phyloP scores from a whole-genome alignment of 352 stramenopile genomes.

The Phytophthora hibernalis region DNA sequence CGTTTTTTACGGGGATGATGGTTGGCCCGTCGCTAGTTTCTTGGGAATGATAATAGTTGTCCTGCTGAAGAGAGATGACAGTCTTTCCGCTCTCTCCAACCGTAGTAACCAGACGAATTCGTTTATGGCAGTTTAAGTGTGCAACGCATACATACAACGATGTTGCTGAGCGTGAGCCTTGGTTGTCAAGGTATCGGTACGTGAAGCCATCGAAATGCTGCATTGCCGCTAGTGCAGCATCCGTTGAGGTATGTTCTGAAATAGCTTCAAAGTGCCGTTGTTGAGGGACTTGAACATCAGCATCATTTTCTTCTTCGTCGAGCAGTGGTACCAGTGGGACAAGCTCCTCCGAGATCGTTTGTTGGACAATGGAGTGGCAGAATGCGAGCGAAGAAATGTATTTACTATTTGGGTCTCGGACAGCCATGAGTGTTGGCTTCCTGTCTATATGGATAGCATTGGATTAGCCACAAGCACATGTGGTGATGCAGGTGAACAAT shows the following conservation, averaged over 20 bases:
- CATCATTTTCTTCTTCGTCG: too few relatives aligned
- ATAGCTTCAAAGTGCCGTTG: too few relatives aligned
- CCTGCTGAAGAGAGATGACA: too few relatives aligned
- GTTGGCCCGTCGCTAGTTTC: not conserved
- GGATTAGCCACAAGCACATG: too few relatives aligned
- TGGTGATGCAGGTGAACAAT: too few relatives aligned
- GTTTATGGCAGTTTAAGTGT: not conserved
- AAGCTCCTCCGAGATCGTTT: not conserved
- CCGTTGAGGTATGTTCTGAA: not conserved
- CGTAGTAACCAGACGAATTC: not conserved
- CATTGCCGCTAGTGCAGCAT: not conserved
- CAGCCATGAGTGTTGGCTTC: too few relatives aligned
- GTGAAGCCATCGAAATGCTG: not conserved
- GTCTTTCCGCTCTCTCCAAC: not conserved
- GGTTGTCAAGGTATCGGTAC: not conserved
- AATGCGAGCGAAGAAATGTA: too few relatives aligned
- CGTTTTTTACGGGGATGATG: not conserved
- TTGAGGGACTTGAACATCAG: too few relatives aligned
- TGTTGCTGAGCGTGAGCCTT: not conserved
- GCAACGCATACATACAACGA: not conserved
- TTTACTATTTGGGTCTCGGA: too few relatives aligned
- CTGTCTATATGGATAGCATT: too few relatives aligned
- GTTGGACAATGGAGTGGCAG: too few relatives aligned
- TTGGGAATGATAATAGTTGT: not conserved
- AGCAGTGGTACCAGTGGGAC: not conserved